Evolutionary conservation across 164 flowering plant species (phyloP).

Genomic region (Santalum album): DNA sequence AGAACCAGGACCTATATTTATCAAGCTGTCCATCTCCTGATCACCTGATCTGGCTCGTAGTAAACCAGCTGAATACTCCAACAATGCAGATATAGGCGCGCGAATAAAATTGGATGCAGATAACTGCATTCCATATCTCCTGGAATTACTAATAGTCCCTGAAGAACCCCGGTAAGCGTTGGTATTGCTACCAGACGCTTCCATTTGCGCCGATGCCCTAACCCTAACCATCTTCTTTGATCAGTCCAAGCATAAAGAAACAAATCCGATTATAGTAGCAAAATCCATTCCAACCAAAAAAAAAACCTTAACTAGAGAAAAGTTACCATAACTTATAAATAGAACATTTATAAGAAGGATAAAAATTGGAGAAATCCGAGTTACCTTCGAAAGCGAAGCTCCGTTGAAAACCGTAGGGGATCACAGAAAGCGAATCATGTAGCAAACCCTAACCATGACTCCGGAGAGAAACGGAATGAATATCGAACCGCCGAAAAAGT

Average conservation of each 20-base stretch:
- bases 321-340: not conserved
- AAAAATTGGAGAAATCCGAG: not conserved
- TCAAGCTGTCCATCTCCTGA: conserved; percentile 44
- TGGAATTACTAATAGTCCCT: conserved; percentile 16
- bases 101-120: conserved; percentile 70
- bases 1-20: conserved; percentile 12
- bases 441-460: too few relatives aligned
- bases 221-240: conserved; percentile 29
- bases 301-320: not conserved
- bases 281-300: not conserved
- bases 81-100: conserved; percentile 67
- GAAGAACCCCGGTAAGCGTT: conserved; percentile 41
- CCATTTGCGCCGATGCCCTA: conserved; percentile 45
- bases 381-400: conserved; percentile 29
- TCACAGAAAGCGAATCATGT: too few relatives aligned
- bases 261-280: not conserved
- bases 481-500: too few relatives aligned
- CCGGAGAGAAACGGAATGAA: too few relatives aligned
- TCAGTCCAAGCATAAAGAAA: conserved; percentile 1
- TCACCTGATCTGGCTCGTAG: conserved; percentile 45
- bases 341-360: not conserved
- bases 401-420: conserved; percentile 15
- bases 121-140: conserved; percentile 51
- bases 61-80: conserved; percentile 74
- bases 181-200: conserved; percentile 40